These are phyloP conservation scores for Barnettozyma sp. DNA, from an alignment of 805 yeast species.

Conservation along the genomic window DNA sequence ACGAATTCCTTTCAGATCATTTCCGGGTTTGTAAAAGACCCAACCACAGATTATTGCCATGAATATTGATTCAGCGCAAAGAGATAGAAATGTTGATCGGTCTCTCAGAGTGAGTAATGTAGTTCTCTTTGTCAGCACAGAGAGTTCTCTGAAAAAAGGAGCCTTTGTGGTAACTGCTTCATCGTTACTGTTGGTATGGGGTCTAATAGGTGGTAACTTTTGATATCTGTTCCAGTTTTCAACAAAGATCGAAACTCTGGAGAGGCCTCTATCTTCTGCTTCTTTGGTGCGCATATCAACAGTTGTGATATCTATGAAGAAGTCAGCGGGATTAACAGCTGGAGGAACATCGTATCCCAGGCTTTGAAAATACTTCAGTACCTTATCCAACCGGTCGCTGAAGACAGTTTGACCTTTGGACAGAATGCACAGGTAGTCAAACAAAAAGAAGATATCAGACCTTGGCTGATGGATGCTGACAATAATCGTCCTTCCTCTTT, in stretches of 20 bases:
- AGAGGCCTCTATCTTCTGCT: constrained; percentile 29
- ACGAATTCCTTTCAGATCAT: constrained; percentile 54
- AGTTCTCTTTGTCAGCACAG: constrained; percentile 35
- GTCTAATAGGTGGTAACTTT: not conserved
- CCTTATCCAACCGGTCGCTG: constrained; percentile 37
- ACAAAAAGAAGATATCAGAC: constrained; percentile 64
- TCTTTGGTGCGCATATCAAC: constrained; percentile 36
- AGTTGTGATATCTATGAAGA: constrained; percentile 41
- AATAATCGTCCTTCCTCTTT: constrained; percentile 60
- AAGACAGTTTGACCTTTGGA: constrained; percentile 49
- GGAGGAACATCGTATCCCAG: constrained; percentile 37
- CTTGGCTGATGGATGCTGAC: constrained; percentile 84
- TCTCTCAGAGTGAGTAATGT: constrained; percentile 39
- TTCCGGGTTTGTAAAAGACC: constrained; percentile 63
- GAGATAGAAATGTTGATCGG: constrained; percentile 31
- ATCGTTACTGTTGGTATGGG: not conserved
- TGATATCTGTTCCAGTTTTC: constrained; percentile 29
- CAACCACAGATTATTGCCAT: constrained; percentile 49
- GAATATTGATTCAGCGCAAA: constrained; percentile 15
- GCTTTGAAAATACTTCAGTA: constrained; percentile 39
- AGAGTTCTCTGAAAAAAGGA: constrained; percentile 37
- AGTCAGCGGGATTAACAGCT: constrained; percentile 47
- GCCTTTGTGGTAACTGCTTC: constrained; percentile 24
- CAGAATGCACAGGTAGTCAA: constrained; percentile 63
- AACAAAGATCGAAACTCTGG: constrained; percentile 28